Evolutionary conservation across 306 rosid species (phyloP).

Genomic region (Abrus precatorius): DNA sequence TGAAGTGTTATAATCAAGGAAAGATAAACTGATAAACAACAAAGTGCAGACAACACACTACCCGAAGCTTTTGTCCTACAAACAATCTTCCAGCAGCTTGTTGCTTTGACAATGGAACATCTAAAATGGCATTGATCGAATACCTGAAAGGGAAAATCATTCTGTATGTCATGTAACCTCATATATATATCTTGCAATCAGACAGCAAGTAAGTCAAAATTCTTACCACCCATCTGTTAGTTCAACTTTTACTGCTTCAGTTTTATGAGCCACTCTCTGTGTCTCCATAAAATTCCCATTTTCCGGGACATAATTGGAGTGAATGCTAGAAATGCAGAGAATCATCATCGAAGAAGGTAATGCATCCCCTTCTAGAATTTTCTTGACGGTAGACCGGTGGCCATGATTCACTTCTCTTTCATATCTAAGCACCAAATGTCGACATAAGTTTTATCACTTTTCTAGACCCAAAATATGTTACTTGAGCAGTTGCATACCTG

Average conservation of each 20-base stretch:
- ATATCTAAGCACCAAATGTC: constrained; percentile 60
- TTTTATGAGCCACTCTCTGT: constrained; percentile 48
- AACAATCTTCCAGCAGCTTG: constrained; percentile 74
- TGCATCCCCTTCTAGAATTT: constrained; percentile 92
- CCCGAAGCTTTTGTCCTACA: constrained; percentile 95
- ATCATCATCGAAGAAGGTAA: constrained; percentile 76
- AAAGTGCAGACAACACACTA: constrained; percentile 48
- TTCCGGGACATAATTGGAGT: constrained; percentile 53
- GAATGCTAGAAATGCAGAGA: constrained; percentile 84
- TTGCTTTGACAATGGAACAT: constrained; percentile 76
- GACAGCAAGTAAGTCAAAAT: constrained; percentile 23
- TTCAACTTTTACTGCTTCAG: constrained; percentile 65
- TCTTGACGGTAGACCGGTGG: constrained; percentile 88
- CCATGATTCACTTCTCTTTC: constrained; percentile 94
- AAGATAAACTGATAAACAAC: constrained; percentile 19
- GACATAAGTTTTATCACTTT: constrained; percentile 23
- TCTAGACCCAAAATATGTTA: constrained; percentile 41
- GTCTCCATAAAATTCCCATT: constrained; percentile 45
- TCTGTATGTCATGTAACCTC: constrained; percentile 46
- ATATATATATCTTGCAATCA: constrained; percentile 37
- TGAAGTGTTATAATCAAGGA: constrained; percentile 28
- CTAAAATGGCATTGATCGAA: constrained; percentile 78
- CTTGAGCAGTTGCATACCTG: constrained; percentile 61
- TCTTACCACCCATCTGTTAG: constrained; percentile 86
- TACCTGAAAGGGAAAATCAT: constrained; percentile 69